Evolutionary conservation across 805 yeast genomes (phyloP), one percentile per base, ranked within the genome.

Genomic region (Metschnikowia reukaufii): DNA sequence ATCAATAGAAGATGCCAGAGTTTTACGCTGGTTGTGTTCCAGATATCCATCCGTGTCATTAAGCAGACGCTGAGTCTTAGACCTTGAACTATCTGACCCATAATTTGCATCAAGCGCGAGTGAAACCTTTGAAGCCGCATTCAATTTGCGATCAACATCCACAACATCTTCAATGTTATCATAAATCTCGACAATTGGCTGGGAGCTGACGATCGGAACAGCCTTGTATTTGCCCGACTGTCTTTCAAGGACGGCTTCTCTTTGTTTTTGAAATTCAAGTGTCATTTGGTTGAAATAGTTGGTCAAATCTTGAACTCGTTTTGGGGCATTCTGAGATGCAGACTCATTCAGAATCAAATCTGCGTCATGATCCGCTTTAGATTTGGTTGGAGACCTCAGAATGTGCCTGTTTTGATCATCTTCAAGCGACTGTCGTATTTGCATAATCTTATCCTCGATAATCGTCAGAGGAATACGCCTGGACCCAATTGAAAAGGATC

Each of bases 121-220:
- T 9, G 38, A 39, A 8, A 18, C 33, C 17, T 36, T 39, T 8
- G 42, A 36, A 7, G 44, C 21, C 5, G 44, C 27, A 6, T 20
- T 20, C 15, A 27, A 32, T 8, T 44, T 47, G 21, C 60, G 64
- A 6, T 68, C 73, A 3, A 67, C 72, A 45, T 80, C 86, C 6
- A 89, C 94, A 1, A 95, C 97, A 66, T 91, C 97, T 49, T 84
- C 83, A 10, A 88, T 94, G 59, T 88, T 84, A 55, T 88, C 83
- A 62, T 86, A 94, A 20, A 94, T 86, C 57, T 91, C 97, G 18
- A 91, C 97, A 46, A 88, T 85, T 0, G 99, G 98, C 49, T 79
- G 83, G 1, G 94, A 82, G 1, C 83, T 78, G 19, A 82, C 81
- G 42, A 88, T 79, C 6, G 94, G 90, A 12, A 74, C 70, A 0